These are phyloP conservation scores for Spizellomyces punctatus DNA, from an alignment of 192 early-diverging fungal genomes.

Conservation along the genomic window DNA sequence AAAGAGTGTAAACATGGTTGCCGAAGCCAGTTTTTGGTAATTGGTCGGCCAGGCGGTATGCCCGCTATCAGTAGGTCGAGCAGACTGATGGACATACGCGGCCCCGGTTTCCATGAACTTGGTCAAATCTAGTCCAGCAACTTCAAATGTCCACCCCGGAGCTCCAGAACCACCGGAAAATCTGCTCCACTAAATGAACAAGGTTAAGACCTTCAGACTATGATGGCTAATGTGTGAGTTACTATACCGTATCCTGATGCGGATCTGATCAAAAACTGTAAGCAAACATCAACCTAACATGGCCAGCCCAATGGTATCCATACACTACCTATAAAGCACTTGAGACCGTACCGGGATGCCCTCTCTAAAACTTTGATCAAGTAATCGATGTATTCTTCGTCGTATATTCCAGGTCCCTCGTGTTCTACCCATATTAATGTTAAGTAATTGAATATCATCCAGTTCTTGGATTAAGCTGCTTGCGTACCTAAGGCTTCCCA, in stretches of 20 bases:
- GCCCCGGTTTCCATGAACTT: conserved; percentile 77
- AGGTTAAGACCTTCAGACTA: not conserved
- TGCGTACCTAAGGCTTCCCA: conserved; percentile 71
- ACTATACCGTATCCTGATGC: conserved; percentile 77
- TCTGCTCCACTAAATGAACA: conserved; percentile 43
- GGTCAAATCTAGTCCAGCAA: conserved; percentile 71
- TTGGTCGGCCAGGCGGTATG: conserved; percentile 85
- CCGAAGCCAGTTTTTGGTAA: conserved; percentile 79
- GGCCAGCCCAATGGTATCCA: not conserved
- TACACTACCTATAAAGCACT: conserved; percentile 68
- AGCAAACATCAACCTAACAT: not conserved
- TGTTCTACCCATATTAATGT: conserved; percentile 54
- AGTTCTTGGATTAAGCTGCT: not conserved
- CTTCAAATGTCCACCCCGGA: conserved; percentile 86
- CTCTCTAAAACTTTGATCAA: conserved; percentile 63
- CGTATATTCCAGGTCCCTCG: conserved; percentile 77
- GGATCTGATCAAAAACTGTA: conserved; percentile 53
- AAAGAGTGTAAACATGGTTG: conserved; percentile 86
- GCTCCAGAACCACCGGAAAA: conserved; percentile 84
- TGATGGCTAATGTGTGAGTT: conserved; percentile 9
- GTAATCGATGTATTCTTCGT: conserved; percentile 81
- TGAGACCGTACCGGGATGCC: conserved; percentile 75
- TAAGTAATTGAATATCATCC: conserved; percentile 4
- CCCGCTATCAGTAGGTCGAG: conserved; percentile 21
- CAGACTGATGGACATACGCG: conserved; percentile 71